phyloP scores from a whole-genome alignment of 495 filamentous ascomycete species.

The Podospora pseudopauciseta region DNA sequence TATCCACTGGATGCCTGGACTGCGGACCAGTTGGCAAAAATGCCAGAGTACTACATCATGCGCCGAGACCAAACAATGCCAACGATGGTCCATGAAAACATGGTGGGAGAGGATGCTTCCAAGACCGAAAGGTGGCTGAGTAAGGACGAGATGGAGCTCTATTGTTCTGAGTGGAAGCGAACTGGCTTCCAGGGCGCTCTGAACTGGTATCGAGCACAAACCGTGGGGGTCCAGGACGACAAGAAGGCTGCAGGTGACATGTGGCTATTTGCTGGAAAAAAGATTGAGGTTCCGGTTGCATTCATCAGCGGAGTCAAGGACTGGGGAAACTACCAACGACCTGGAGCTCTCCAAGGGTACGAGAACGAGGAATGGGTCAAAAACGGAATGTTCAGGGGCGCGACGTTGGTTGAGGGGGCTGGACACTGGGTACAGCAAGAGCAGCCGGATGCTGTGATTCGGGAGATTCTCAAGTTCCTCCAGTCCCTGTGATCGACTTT shows the following conservation, averaged over 20 bases:
- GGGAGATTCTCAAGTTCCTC: neutral
- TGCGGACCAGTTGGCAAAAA: constrained; percentile 50
- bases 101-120: constrained; percentile 46
- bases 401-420: constrained; percentile 53
- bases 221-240: constrained; percentile 30
- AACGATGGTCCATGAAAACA: constrained; percentile 47
- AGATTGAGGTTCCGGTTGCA: constrained; percentile 57
- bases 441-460: neutral
- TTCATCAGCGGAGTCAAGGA: constrained; percentile 60
- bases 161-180: constrained; percentile 57
- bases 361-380: constrained; percentile 42
- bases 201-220: constrained; percentile 66
- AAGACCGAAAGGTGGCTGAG: constrained; percentile 49
- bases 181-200: constrained; percentile 68
- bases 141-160: constrained; percentile 55
- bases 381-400: constrained; percentile 45
- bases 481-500: neutral
- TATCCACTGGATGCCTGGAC: constrained; percentile 52
- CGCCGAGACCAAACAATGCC: constrained; percentile 55
- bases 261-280: constrained; percentile 57
- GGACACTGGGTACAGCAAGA: constrained; percentile 57
- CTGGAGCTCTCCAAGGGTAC: constrained; percentile 59
- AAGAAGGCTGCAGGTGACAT: constrained; percentile 49
- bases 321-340: constrained; percentile 67
- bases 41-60: constrained; percentile 72